Evolutionary conservation across 306 rosid genomes (phyloP).

Genomic region (Oemleria cerasiformis): DNA sequence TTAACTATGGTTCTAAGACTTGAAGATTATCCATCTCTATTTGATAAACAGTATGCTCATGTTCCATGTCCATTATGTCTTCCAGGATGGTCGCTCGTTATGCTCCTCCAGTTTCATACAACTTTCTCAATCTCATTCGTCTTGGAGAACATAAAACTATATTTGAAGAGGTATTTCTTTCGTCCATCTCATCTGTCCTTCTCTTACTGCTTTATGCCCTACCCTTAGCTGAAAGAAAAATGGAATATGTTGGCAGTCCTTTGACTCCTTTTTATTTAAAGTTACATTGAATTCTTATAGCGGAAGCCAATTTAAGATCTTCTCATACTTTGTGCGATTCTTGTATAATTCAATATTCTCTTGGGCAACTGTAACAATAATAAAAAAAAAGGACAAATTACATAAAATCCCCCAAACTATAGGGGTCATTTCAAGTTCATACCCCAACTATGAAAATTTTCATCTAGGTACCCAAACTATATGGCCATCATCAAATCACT

Average conservation of each 20-base stretch:
- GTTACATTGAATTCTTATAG: background rate
- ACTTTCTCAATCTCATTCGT: conserved; percentile 89
- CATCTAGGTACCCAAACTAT: no score
- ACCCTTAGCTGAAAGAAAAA: conserved; percentile 11
- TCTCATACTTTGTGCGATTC: background rate
- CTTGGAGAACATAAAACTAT: conserved; percentile 56
- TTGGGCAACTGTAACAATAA: background rate
- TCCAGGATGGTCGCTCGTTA: conserved; percentile 94
- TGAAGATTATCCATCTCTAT: conserved; percentile 7
- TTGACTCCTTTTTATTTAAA: background rate
- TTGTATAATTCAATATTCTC: background rate
- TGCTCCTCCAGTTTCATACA: conserved; percentile 97
- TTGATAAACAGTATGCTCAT: conserved; percentile 13
- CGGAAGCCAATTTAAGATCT: background rate
- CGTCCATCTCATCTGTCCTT: conserved; percentile 2
- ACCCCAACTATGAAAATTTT: no score
- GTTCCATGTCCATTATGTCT: conserved; percentile 21
- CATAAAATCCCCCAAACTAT: no score
- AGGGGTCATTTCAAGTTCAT: no score
- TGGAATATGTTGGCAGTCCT: background rate
- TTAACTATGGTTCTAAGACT: conserved; percentile 9
- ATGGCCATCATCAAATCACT: no score
- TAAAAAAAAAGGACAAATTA: background rate
- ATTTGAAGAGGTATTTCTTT: conserved; percentile 72
- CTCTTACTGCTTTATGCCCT: conserved; percentile 8